Conservation (phyloP, 768 basidiomycete genomes). For the Psilocybe azurescens region DNA sequence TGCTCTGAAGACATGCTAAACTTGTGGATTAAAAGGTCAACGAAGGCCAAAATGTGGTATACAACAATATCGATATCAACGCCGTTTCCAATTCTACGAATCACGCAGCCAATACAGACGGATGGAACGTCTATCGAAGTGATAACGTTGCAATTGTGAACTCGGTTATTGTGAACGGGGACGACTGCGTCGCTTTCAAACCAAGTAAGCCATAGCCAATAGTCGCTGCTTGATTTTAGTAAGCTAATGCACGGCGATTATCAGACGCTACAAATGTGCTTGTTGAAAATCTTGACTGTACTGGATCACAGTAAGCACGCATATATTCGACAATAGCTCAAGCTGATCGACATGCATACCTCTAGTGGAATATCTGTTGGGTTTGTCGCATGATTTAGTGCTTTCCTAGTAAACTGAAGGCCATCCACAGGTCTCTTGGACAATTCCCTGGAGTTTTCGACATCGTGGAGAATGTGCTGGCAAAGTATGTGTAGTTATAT, state of each 20-base stretch:
- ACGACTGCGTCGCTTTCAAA: conserved; percentile 67
- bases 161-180: conserved; percentile 57
- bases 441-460: conserved; percentile 58
- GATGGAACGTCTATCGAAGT: conserved; percentile 68
- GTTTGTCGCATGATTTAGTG: conserved; percentile 24
- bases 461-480: conserved; percentile 64
- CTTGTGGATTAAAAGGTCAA: conserved; percentile 40
- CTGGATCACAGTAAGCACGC: conserved; percentile 56
- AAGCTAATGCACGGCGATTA: too few relatives aligned
- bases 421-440: conserved; percentile 68
- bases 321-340: background rate
- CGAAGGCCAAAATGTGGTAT: conserved; percentile 51
- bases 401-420: too few relatives aligned
- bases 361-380: conserved; percentile 65
- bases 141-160: conserved; percentile 53
- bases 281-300: conserved; percentile 62
- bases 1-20: background rate
- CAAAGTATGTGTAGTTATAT: conserved; percentile 38
- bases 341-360: too few relatives aligned
- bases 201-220: too few relatives aligned
- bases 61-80: conserved; percentile 50
- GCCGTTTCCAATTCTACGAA: conserved; percentile 50
- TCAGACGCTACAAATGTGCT: conserved; percentile 57
- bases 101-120: conserved; percentile 57
- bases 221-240: too few relatives aligned